A percentile compares a stretch with the other conserved stretches of the same genome.
phyloP scores from a whole-genome alignment of 495 filamentous ascomycete species.

The Daldinia grandis region DNA sequence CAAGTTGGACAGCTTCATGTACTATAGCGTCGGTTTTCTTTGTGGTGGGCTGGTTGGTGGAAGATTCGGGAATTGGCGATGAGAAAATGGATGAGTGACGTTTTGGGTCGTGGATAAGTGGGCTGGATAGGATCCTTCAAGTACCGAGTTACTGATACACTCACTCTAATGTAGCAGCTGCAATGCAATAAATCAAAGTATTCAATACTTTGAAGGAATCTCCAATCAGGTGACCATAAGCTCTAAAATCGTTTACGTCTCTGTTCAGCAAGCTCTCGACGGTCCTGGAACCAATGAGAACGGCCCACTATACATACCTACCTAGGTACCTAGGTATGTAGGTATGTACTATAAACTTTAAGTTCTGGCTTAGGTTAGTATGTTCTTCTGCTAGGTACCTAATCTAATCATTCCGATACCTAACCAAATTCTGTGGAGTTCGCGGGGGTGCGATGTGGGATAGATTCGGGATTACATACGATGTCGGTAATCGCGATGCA shows the following conservation, averaged over 20 bases:
- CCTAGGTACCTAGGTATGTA: too few species aligned
- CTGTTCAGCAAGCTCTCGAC: slow-evolving; percentile 12
- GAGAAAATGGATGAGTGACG: slow-evolving; percentile 32
- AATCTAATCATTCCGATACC: slow-evolving; percentile 11
- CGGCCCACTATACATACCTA: background rate
- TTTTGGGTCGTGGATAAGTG: slow-evolving; percentile 31
- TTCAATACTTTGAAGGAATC: slow-evolving; percentile 6
- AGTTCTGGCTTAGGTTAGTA: too few species aligned
- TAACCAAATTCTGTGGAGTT: slow-evolving; percentile 22
- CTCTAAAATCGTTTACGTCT: slow-evolving; percentile 12
- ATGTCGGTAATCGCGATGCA: slow-evolving; percentile 9
- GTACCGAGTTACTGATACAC: background rate
- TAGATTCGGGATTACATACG: background rate
- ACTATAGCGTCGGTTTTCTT: slow-evolving; percentile 36
- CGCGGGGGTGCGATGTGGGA: slow-evolving; percentile 4
- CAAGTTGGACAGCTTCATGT: slow-evolving; percentile 8
- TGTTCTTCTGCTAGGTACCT: background rate
- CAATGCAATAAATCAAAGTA: slow-evolving; percentile 13
- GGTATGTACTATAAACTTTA: too few species aligned
- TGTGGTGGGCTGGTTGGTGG: slow-evolving; percentile 36
- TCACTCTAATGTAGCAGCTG: too few species aligned
- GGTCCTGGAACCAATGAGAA: slow-evolving; percentile 35
- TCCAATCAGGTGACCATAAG: slow-evolving; percentile 34
- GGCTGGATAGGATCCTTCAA: slow-evolving; percentile 2
- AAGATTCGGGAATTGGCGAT: slow-evolving; percentile 45